phyloP scores from a whole-genome alignment of 305 asterid species.

The Withania somnifera region DNA sequence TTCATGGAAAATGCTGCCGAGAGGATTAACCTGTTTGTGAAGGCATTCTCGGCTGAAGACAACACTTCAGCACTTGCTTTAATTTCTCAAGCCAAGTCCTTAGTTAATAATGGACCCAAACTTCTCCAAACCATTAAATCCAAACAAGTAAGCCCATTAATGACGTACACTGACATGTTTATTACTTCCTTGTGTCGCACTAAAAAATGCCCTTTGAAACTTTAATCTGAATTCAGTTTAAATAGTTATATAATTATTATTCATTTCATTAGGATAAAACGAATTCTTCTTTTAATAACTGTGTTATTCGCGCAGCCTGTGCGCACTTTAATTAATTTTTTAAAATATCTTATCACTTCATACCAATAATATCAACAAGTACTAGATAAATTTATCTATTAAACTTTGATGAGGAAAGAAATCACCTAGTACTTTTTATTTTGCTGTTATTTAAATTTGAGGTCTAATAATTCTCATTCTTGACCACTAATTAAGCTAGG shows the following conservation, averaged over 20 bases:
- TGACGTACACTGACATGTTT: background rate
- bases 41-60: constrained; percentile 59
- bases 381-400: too few relatives aligned
- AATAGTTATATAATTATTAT: background rate
- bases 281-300: too few relatives aligned
- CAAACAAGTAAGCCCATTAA: background rate
- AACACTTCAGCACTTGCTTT: constrained; percentile 26
- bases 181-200: background rate
- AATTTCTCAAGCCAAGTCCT: constrained; percentile 47
- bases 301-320: too few relatives aligned
- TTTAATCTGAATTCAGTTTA: background rate
- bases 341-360: too few relatives aligned
- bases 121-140: constrained; percentile 11
- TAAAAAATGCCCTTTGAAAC: background rate
- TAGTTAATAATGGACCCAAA: constrained; percentile 35
- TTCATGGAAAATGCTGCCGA: constrained; percentile 48
- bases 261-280: background rate
- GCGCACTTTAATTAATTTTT: too few relatives aligned
- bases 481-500: too few relatives aligned
- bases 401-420: too few relatives aligned
- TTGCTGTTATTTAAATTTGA: too few relatives aligned
- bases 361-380: too few relatives aligned
- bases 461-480: too few relatives aligned
- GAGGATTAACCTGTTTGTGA: constrained; percentile 41
- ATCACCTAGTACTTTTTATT: too few relatives aligned